phyloP scores from a whole-genome alignment of 768 basidiomycete genomes.

The Tephrocybe sp. region DNA sequence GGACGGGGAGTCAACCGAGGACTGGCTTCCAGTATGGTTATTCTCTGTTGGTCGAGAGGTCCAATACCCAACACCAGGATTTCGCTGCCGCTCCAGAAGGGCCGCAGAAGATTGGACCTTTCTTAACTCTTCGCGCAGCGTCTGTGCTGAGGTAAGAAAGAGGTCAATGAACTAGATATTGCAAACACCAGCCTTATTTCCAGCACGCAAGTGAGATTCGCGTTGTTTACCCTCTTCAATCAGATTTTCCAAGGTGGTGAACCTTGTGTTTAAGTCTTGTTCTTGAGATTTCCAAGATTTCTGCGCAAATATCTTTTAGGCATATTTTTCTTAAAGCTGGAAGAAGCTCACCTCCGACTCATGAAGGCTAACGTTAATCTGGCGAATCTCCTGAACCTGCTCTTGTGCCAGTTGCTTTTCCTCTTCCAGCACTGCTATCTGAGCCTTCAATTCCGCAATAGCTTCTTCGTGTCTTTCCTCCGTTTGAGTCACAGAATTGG shows the following conservation, averaged over 20 bases:
- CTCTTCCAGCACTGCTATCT: constrained; percentile 51
- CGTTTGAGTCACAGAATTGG: constrained; percentile 57
- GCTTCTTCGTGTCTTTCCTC: constrained; percentile 57
- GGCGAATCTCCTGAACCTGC: constrained; percentile 54
- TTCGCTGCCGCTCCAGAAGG: constrained; percentile 84
- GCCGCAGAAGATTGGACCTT: constrained; percentile 95
- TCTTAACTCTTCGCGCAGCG: constrained; percentile 87
- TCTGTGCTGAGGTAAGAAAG: constrained; percentile 40
- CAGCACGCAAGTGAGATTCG: constrained; percentile 66
- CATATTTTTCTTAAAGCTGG: neutral
- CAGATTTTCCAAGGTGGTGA: constrained; percentile 56
- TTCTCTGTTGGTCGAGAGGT: constrained; percentile 41
- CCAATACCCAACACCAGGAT: constrained; percentile 96
- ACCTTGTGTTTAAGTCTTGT: constrained; percentile 46
- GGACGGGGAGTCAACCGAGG: constrained; percentile 32
- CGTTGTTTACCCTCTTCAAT: constrained; percentile 71
- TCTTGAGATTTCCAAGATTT: constrained; percentile 34
- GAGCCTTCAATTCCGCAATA: constrained; percentile 46
- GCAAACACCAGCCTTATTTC: constrained; percentile 64
- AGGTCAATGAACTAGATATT: neutral
- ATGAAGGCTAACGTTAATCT: constrained; percentile 43
- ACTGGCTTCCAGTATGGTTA: constrained; percentile 39
- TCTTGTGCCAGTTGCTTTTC: constrained; percentile 46
- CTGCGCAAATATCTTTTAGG: constrained; percentile 18
- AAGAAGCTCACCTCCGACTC: constrained; percentile 62